phyloP scores from a whole-genome alignment of 148 eudicot genomes.

The Selenicereus undatus region DNA sequence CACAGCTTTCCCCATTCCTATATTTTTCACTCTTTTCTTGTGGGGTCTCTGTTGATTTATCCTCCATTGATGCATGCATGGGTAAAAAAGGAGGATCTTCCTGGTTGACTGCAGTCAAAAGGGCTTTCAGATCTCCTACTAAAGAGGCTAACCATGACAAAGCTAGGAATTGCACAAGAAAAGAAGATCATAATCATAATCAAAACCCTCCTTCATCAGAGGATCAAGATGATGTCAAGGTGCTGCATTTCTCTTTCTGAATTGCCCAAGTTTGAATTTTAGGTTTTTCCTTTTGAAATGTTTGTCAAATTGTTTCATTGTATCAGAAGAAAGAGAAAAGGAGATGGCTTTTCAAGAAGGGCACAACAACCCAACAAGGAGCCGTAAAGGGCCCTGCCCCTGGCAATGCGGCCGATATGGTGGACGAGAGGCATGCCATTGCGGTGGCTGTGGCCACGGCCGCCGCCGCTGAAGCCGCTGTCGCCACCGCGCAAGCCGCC shows the following conservation, averaged over 20 bases:
- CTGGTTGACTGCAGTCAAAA: conserved; percentile 74
- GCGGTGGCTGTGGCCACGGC: conserved; percentile 64
- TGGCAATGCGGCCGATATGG: conserved; percentile 13
- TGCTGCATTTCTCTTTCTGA: neutral
- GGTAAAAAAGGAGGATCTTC: conserved; percentile 43
- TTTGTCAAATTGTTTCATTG: neutral
- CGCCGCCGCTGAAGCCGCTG: conserved; percentile 60
- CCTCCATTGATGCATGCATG: conserved; percentile 12
- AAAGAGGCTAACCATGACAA: conserved; percentile 40
- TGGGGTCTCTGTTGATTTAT: conserved; percentile 4
- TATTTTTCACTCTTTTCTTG: conserved; percentile 2
- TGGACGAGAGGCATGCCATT: conserved; percentile 51
- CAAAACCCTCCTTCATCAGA: conserved; percentile 13
- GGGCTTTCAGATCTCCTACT: conserved; percentile 79
- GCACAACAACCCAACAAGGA: conserved; percentile 21
- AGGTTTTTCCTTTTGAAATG: neutral
- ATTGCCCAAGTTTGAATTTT: neutral
- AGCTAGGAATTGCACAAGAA: conserved; percentile 34
- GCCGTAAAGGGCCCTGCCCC: neutral
- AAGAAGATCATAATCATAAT: conserved; percentile 29
- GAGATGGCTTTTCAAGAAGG: conserved; percentile 77
- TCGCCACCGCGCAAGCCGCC: conserved; percentile 58
- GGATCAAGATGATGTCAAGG: conserved; percentile 64
- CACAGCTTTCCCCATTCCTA: neutral
- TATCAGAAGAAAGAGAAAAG: conserved; percentile 58